Percentiles rank a stretch among this genome's conserved stretches.
Conservation (phyloP, 495 filamentous ascomycete genomes). For the Talaromyces adpressus region DNA sequence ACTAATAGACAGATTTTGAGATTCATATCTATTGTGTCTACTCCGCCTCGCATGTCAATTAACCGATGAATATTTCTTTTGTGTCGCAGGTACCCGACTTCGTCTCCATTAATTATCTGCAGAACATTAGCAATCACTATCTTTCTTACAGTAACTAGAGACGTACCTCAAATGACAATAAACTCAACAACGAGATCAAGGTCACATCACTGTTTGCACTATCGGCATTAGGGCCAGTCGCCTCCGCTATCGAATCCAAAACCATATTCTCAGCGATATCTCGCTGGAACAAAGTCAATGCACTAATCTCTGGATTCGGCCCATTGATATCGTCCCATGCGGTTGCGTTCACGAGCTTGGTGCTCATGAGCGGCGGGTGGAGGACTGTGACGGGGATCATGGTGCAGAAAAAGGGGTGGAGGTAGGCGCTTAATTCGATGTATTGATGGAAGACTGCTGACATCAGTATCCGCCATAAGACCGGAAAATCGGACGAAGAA, state of each 20-base stretch:
- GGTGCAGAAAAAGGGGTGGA: constrained; percentile 14
- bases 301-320: constrained; percentile 7
- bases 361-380: constrained; percentile 16
- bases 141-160: not conserved
- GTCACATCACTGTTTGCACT: constrained; percentile 2
- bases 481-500: not conserved
- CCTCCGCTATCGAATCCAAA: not conserved
- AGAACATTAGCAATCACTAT: not conserved
- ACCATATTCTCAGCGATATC: constrained; percentile 11
- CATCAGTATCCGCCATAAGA: not conserved
- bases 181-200: constrained; percentile 11
- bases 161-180: constrained; percentile 14
- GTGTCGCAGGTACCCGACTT: constrained; percentile 7
- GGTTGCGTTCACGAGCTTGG: constrained; percentile 16
- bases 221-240: not conserved
- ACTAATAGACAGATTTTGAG: not conserved
- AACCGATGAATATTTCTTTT: constrained; percentile 3
- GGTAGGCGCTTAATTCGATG: constrained; percentile 10
- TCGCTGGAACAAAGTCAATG: constrained; percentile 10
- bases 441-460: constrained; percentile 14
- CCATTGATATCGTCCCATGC: constrained; percentile 17
- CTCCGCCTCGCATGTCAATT: constrained; percentile 6
- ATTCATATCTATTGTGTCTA: constrained; percentile 6
- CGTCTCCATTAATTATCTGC: constrained; percentile 12
- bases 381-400: constrained; percentile 8